Conservation (phyloP, 441 rosid species). For the Populus trichocarpa region DNA sequence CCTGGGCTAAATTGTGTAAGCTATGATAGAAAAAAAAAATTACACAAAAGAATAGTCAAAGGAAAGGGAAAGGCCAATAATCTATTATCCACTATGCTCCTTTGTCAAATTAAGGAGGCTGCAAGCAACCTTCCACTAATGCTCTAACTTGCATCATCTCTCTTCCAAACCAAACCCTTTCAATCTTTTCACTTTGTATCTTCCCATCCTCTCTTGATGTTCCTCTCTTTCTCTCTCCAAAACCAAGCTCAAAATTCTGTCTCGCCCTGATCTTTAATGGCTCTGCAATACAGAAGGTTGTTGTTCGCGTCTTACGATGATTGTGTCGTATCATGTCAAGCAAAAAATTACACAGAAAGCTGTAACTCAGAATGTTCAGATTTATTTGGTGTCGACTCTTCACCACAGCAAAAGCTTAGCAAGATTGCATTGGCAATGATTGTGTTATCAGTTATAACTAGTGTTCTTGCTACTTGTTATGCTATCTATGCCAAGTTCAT, state of each 20-base stretch:
- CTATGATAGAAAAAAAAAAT: neutral
- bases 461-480: slow-evolving; percentile 20
- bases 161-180: neutral
- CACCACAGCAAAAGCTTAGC: neutral
- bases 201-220: slow-evolving; percentile 1
- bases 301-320: fast-evolving
- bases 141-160: neutral
- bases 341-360: neutral
- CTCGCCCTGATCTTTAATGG: slow-evolving; percentile 22
- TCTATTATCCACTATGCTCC: neutral
- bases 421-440: slow-evolving; percentile 21
- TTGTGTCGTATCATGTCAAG: slow-evolving; percentile 15
- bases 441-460: slow-evolving; percentile 15
- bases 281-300: slow-evolving; percentile 24
- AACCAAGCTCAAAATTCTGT: neutral
- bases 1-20: neutral
- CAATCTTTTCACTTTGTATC: neutral
- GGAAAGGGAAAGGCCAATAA: neutral
- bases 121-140: neutral
- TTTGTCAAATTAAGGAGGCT: neutral
- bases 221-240: neutral
- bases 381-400: neutral
- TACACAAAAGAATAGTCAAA: neutral
- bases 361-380: neutral
- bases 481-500: slow-evolving; percentile 20